Evolutionary conservation across 2,329 filamentous ascomycete genomes (phyloP), one percentile per base, ranked within the genome.

Genomic region (Pestalotiopsis sp.): DNA sequence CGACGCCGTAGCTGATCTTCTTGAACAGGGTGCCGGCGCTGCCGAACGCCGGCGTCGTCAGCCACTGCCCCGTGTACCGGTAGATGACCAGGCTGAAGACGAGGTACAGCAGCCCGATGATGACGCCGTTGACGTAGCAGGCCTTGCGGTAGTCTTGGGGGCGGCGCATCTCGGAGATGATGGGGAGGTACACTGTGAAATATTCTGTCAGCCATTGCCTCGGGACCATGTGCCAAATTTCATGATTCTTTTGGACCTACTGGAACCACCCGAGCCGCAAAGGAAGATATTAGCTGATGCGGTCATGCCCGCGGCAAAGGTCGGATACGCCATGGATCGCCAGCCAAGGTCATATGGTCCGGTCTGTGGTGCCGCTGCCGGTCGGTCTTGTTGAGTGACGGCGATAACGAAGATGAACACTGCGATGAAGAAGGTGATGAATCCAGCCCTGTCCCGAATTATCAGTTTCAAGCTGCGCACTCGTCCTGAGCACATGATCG

Each of bases 101-200:
- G n/a, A 79, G 68, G 64, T 79, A 79, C 11, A 77, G 69, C 20
- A 71, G 71, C 0, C 71, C 70, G 4, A 79, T 75, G 9, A 77
- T 61, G 23, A 71, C 66, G 38, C 74, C 73, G 4, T 73, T 73
- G 2, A 74, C 39, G 23, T 75, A 70, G 0, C 72, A 70, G 2
- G 77, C 75, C 67, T 77, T 72, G 60, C 66, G 67, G 73, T 83
- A 89, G 66, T 87, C 84, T 25, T 79, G 80, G 0, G 87, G 86
- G 23, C 83, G 80, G 36, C 79, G 80, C 86, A 90, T 90, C 77
- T 90, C 88, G 0, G 83, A 84, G 66, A 90, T 88, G 62, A 89
- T 84, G 6, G 86, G 86, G 4, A 89, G 76, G 74, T 87, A 89
- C 4, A 85, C 85, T 3, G 79, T 84, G 4, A 83, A 3, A 52